Evolutionary conservation across 805 yeast genomes (phyloP), one percentile per base, ranked within the genome.

Genomic region (Kurtzmaniella fragi): DNA sequence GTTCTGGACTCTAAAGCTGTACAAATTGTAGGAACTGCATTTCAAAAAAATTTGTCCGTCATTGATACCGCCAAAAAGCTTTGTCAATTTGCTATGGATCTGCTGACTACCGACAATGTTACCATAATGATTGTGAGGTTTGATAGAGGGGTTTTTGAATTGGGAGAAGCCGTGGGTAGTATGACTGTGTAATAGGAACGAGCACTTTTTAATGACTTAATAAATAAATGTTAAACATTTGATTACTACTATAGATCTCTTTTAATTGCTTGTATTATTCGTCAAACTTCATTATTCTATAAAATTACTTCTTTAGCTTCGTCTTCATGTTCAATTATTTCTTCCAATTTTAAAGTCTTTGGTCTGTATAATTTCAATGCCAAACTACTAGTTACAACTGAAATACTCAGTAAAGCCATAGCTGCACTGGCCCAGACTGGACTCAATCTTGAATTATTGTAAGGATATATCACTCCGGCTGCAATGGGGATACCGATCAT

Each of bases 91-190:
- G 98, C 99, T 0, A 69, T 91, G 57, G 78, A 78, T 38, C 74
- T 80, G 46, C 78, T 84, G 31, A 84, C 95, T 16, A 84, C 95
- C 2, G 99, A 91, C 60, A 91, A 91, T 57, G 77, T 91, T 30
- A 91, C 99, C 0, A 95, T 84, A 13, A 87, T 91, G 96, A 90
- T 93, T 14, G 82, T 90, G 4, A 61, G 69, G 40, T 67, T 81
- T 39, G 79, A 77, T 46, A 52, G 61, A 9, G 46, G 59, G 7
- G 72, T 76, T 4, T 73, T 74, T 53, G 28, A 27, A 30, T 23
- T 36, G 28, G 39, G 34, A 11, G 34, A 36, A 28, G 39, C 39
- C 3, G 34, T 36, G 2, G n/a, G 26, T 15, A 20, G 14, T 3
- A 16, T 36, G 28, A 20, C 4, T 4, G 33, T 36, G n/a, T 36